These are phyloP conservation scores for Lactarius pseudohatsudake DNA, from an alignment of 768 basidiomycete genomes.

Conservation along the genomic window DNA sequence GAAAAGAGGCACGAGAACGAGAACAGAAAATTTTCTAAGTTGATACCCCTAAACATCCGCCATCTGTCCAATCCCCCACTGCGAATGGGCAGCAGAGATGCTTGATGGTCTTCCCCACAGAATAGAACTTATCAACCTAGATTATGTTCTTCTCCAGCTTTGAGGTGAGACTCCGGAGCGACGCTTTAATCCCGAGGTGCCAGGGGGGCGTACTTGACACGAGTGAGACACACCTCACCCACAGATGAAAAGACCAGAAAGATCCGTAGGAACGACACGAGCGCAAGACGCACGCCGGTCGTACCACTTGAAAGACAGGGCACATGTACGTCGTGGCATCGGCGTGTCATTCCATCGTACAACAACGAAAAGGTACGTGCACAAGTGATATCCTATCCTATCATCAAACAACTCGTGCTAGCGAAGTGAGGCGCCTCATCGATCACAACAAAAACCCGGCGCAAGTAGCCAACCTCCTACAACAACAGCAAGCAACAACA, in stretches of 20 bases:
- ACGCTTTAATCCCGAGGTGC: neutral
- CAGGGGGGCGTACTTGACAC: neutral
- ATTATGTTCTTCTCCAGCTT: neutral
- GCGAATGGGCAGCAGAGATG: neutral
- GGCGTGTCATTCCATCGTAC: neutral
- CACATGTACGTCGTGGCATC: neutral
- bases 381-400: neutral
- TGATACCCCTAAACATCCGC: constrained; percentile 2
- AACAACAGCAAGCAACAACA: too few species aligned
- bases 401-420: neutral
- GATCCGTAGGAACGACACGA: neutral
- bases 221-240: neutral
- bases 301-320: neutral
- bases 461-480: too few species aligned
- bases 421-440: neutral
- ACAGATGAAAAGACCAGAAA: neutral
- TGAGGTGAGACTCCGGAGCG: neutral
- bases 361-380: neutral
- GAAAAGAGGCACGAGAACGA: neutral
- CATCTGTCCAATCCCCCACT: neutral
- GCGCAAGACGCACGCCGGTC: neutral
- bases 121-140: neutral
- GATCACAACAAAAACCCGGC: too few species aligned
- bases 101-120: neutral
- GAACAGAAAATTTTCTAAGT: too few species aligned